These are phyloP conservation scores for Fraxinus pennsylvanica DNA, from an alignment of 257 asterid species.

Conservation along the genomic window DNA sequence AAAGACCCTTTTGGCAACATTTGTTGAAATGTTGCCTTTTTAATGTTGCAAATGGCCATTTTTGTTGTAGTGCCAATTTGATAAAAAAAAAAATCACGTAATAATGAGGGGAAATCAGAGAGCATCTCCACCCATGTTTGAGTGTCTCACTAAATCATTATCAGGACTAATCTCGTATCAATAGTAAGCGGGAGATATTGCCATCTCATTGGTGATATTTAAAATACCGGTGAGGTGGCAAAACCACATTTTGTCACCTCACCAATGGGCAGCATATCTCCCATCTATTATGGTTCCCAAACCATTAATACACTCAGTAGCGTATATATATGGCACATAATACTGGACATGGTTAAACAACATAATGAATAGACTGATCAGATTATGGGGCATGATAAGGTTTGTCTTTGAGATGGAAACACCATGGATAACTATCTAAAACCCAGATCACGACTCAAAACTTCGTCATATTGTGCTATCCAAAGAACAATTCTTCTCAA, in stretches of 20 bases:
- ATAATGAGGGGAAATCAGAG: constrained; percentile 41
- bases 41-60: no score
- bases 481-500: not conserved
- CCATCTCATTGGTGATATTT: no score
- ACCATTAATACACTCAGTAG: no score
- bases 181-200: no score
- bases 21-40: no score
- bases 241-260: no score
- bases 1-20: no score
- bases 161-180: no score
- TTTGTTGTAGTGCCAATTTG: no score
- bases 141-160: constrained; percentile 14
- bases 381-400: not conserved
- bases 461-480: not conserved
- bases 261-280: no score
- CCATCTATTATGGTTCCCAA: no score
- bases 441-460: not conserved
- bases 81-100: constrained; percentile 34
- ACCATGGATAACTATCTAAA: not conserved
- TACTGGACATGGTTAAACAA: not conserved
- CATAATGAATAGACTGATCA: not conserved
- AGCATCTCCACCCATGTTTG: constrained; percentile 34
- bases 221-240: no score
- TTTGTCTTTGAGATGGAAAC: not conserved
- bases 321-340: not conserved